Evolutionary conservation across 169 alveolate species (phyloP).

Genomic region (Cryptosporidium sp.): DNA sequence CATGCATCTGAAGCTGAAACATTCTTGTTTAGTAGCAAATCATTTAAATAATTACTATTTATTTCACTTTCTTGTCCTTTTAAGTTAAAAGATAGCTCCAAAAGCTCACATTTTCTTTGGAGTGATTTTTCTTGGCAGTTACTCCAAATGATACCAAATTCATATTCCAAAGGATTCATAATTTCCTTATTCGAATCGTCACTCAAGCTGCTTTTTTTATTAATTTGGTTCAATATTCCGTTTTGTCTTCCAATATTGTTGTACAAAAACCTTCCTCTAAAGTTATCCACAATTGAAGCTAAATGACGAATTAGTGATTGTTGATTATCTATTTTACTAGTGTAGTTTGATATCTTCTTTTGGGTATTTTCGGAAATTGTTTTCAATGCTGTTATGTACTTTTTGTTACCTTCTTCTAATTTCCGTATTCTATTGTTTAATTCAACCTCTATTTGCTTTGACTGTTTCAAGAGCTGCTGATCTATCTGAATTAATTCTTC

Average conservation of each 20-base stretch:
- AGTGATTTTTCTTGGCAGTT: conserved; percentile 18
- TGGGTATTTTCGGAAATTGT: conserved; percentile 7
- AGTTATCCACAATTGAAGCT: conserved; percentile 28
- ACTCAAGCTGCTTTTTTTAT: background rate
- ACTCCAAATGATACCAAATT: conserved; percentile 44
- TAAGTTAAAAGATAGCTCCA: conserved; percentile 22
- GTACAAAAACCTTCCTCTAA: conserved; percentile 49
- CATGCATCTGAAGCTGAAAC: background rate
- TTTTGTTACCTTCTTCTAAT: conserved; percentile 22
- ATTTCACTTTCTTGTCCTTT: background rate
- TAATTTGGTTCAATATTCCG: conserved; percentile 36
- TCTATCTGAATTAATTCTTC: conserved; percentile 65
- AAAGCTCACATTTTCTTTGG: conserved; percentile 21
- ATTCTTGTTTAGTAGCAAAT: background rate
- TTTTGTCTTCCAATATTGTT: conserved; percentile 65
- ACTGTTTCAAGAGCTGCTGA: conserved; percentile 53
- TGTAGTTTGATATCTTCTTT: background rate
- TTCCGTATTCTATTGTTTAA: conserved; percentile 25
- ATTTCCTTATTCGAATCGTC: background rate
- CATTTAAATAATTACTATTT: background rate
- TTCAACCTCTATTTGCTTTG: conserved; percentile 32
- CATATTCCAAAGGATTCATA: conserved; percentile 71
- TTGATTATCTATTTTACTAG: conserved; percentile 16
- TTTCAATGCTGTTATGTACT: conserved; percentile 12
- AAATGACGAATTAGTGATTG: background rate